phyloP scores from a whole-genome alignment of 805 yeast genomes.

The Metschnikowia peoriensis region DNA sequence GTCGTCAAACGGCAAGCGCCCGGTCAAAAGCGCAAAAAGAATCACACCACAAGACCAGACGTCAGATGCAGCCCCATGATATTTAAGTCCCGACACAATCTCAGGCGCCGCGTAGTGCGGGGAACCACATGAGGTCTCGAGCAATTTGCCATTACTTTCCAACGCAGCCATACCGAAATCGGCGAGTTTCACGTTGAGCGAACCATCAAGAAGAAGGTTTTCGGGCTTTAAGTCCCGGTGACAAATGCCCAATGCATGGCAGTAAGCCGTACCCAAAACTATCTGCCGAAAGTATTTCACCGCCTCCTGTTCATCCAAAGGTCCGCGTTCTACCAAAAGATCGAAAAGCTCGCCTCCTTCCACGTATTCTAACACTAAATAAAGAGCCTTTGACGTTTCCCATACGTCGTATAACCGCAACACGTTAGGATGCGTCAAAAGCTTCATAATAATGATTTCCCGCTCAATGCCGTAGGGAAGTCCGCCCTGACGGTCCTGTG shows the following conservation, averaged over 20 bases:
- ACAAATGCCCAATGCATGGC: conserved; percentile 76
- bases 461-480: conserved; percentile 95
- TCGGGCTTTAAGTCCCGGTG: conserved; percentile 85
- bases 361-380: conserved; percentile 74
- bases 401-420: conserved; percentile 94
- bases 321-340: conserved; percentile 67
- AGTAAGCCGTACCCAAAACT: conserved; percentile 72
- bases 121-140: conserved; percentile 83
- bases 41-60: conserved; percentile 90
- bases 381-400: conserved; percentile 92
- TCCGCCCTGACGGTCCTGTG: conserved; percentile 36
- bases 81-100: conserved; percentile 72
- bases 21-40: conserved; percentile 73
- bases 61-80: conserved; percentile 83
- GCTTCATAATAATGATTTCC: conserved; percentile 95
- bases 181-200: conserved; percentile 71
- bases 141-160: conserved; percentile 64
- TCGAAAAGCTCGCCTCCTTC: conserved; percentile 89
- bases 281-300: conserved; percentile 76
- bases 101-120: conserved; percentile 91
- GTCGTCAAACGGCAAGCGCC: conserved; percentile 82
- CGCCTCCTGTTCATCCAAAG: conserved; percentile 70
- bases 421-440: conserved; percentile 90
- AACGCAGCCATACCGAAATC: conserved; percentile 91
- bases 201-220: conserved; percentile 65